phyloP scores from a whole-genome alignment of 1,139 yeast genomes.

The Taphrina flavorubra region DNA sequence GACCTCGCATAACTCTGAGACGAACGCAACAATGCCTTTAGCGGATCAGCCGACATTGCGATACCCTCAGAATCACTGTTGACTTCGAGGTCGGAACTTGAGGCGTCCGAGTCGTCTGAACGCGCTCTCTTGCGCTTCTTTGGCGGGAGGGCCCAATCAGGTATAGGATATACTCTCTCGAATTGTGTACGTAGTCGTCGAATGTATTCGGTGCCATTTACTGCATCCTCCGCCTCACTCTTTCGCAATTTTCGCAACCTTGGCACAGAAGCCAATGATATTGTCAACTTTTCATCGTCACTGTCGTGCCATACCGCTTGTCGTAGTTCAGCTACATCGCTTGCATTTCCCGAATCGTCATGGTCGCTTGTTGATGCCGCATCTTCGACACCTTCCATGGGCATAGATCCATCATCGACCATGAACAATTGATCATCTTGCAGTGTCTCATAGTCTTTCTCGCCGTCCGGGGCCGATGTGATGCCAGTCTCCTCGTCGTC shows the following conservation, averaged over 20 bases:
- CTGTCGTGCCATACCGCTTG: constrained; percentile 84
- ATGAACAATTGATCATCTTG: constrained; percentile 48
- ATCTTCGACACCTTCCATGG: constrained; percentile 9
- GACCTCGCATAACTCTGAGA: constrained; percentile 64
- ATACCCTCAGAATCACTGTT: constrained; percentile 50
- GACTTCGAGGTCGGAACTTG: constrained; percentile 49
- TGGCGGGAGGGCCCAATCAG: constrained; percentile 78
- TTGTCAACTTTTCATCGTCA: constrained; percentile 77
- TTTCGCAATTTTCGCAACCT: constrained; percentile 74
- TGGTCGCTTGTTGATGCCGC: background rate
- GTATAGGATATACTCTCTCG: constrained; percentile 67
- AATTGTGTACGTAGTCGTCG: constrained; percentile 73
- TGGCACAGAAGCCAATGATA: constrained; percentile 67
- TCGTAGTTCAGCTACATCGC: constrained; percentile 49
- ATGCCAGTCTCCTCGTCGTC: constrained; percentile 46
- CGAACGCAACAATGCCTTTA: constrained; percentile 65
- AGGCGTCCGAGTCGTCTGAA: constrained; percentile 45
- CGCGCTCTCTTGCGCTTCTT: constrained; percentile 47
- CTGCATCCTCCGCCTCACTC: constrained; percentile 62
- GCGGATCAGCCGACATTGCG: constrained; percentile 52
- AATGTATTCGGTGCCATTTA: constrained; percentile 72
- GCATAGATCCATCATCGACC: constrained; percentile 40
- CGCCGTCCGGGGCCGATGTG: constrained; percentile 46
- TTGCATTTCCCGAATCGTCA: constrained; percentile 38
- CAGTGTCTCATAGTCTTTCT: constrained; percentile 52